phyloP scores from a whole-genome alignment of 2,329 filamentous ascomycete species.

The Pseudocercospora fijiensis region DNA sequence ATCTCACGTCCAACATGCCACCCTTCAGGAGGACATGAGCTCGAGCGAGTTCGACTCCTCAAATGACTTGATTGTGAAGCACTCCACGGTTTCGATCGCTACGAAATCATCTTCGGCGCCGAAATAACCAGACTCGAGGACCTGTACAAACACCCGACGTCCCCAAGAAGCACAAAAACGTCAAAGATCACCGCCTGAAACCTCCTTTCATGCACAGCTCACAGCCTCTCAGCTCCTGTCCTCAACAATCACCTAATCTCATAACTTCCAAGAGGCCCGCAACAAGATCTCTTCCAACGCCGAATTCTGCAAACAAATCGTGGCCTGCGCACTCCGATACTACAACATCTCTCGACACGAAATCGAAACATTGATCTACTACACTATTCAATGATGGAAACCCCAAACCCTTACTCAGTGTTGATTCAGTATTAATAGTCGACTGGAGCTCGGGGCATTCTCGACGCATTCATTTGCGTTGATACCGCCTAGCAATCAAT shows the following conservation, averaged over 20 bases:
- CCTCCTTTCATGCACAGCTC: not conserved
- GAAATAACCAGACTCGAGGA: conserved; percentile 23
- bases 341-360: conserved; percentile 23
- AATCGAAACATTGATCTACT: conserved; percentile 19
- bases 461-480: not conserved
- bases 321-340: conserved; percentile 53
- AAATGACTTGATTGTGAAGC: conserved; percentile 50
- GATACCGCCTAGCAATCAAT: not conserved
- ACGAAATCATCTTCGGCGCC: conserved; percentile 18
- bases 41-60: conserved; percentile 13
- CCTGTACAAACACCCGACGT: conserved; percentile 24
- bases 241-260: conserved; percentile 17
- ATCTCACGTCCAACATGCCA: conserved; percentile 4
- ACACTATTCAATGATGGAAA: conserved; percentile 38
- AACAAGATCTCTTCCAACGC: conserved; percentile 82
- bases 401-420: conserved; percentile 55
- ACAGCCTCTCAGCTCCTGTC: conserved; percentile 17
- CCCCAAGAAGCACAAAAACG: conserved; percentile 19
- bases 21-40: conserved; percentile 1
- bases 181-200: not conserved
- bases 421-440: no score
- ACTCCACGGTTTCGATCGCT: conserved; percentile 66
- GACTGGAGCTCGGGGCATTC: no score
- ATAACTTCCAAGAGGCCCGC: conserved; percentile 19
- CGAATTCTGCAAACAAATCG: conserved; percentile 71